Evolutionary conservation across 108 stramenopile genomes (phyloP), one percentile per base, ranked within the genome.

Genomic region (Cafeteria roenbergensis): DNA sequence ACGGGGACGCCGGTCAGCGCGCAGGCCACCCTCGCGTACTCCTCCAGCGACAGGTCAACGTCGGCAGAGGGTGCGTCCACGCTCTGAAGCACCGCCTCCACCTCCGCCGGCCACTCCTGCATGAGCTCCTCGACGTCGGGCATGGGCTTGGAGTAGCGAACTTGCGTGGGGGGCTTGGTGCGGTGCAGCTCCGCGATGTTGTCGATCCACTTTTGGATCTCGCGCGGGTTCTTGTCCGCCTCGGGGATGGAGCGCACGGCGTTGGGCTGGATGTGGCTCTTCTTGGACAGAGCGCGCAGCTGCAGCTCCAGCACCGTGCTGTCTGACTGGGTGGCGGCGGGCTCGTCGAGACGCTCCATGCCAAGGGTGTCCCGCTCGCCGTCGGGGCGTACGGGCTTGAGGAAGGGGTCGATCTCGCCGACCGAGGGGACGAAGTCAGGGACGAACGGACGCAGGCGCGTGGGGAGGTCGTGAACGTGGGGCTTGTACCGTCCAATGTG

Each of bases 361-460:
- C 86, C 87, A 4, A 86, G 61, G n/a, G 71, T 80, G 61, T 88
- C 87, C 2, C 60, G 36, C 34, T 84, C 61, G 31, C 73, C 77
- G 64, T 82, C 78, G 8, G 87, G 84, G 1, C 80, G 81, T 35
- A 83, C 83, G 48, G 85, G 72, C 66, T 88, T 89, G 60, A 90
- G 51, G 62, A 88, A 86, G n/a, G 86, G 80, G 58, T 90, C 87
- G 59, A 86, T 84, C n/a, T 87, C 84, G 24, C 87, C 87, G 2
- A 88, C 71, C 0, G 89, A 83, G 25, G 87, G 87, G 60, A 87
- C 86, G 64, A 81, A 88, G 61, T 79, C 80, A 17, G 87, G 89
- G 24, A 87, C 78, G 64, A 87, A 90, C 55, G 83, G 81, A 66
- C 82, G 84, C 26, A 88, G 73, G 31, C 77, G 69, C 55, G 87